A percentile compares a stretch with the other conserved stretches of the same genome.
Evolutionary conservation across 202 grass and related monocot species (phyloP).

Genomic region (Eragrostis tef): DNA sequence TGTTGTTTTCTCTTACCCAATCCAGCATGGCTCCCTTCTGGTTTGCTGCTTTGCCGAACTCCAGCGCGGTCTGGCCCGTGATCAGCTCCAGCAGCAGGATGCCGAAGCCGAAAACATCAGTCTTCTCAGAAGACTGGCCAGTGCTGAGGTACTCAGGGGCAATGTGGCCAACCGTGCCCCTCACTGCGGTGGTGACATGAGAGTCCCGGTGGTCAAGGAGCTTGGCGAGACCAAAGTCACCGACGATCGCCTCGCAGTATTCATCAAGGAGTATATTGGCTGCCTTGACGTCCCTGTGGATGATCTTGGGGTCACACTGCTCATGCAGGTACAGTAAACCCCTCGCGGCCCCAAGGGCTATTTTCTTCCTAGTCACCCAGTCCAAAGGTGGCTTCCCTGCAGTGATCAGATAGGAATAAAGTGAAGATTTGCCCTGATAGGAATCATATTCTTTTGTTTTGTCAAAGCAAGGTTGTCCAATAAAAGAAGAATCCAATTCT

Average conservation of each 20-base stretch:
- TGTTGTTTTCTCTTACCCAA: constrained; percentile 58
- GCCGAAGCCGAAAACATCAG: constrained; percentile 92
- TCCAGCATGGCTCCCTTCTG: constrained; percentile 95
- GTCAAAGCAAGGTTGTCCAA: constrained; percentile 15
- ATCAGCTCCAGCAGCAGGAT: constrained; percentile 91
- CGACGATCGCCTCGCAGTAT: constrained; percentile 79
- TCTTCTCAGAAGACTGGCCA: constrained; percentile 92
- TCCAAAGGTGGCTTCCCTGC: constrained; percentile 83
- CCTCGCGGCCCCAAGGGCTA: constrained; percentile 83
- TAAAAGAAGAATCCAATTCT: constrained; percentile 50
- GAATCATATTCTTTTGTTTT: constrained; percentile 51
- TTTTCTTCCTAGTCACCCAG: constrained; percentile 85
- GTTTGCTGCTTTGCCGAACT: constrained; percentile 80
- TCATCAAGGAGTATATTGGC: constrained; percentile 89
- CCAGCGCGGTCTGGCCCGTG: constrained; percentile 75
- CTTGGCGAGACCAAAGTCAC: constrained; percentile 92
- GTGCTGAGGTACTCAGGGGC: constrained; percentile 93
- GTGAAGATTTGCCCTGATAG: constrained; percentile 41
- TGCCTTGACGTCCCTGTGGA: constrained; percentile 93
- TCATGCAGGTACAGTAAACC: constrained; percentile 94
- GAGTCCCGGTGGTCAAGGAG: constrained; percentile 88
- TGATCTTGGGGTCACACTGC: constrained; percentile 98
- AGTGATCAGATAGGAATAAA: constrained; percentile 38
- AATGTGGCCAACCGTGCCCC: constrained; percentile 90
- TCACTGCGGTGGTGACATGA: constrained; percentile 86